Percentiles rank a stretch among this genome's conserved stretches.
These are phyloP conservation scores for Yamadazyma sp. DNA, from an alignment of 805 yeast species.

Conservation along the genomic window DNA sequence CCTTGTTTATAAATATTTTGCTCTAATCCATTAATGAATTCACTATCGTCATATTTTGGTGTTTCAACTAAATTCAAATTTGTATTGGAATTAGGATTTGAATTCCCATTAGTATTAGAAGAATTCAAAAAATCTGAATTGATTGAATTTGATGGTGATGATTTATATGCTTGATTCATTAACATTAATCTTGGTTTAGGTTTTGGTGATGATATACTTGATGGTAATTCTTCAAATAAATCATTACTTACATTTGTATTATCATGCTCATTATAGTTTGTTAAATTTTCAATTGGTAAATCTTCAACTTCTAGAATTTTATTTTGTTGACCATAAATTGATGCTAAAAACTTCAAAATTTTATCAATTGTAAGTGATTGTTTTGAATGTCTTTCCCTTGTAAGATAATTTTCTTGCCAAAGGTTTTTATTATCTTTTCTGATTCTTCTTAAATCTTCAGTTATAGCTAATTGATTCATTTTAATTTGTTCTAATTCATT, in stretches of 20 bases:
- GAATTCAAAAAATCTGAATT: constrained; percentile 1
- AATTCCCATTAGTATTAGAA: constrained; percentile 1
- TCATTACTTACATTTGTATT: neutral
- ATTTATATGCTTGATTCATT: constrained; percentile 34
- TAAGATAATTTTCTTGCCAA: constrained; percentile 85
- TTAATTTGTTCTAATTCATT: constrained; percentile 74
- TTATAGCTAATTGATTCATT: constrained; percentile 72
- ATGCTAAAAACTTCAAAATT: constrained; percentile 81
- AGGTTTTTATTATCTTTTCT: constrained; percentile 83
- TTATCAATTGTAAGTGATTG: constrained; percentile 88
- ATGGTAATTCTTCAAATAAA: constrained; percentile 11
- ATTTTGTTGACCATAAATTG: constrained; percentile 61
- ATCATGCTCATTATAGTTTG: neutral
- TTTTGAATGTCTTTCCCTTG: constrained; percentile 79
- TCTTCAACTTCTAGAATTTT: constrained; percentile 34
- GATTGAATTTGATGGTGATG: constrained; percentile 1
- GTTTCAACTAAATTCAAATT: neutral
- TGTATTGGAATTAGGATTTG: neutral
- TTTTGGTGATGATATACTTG: constrained; percentile 9
- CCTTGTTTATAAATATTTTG: constrained; percentile 48
- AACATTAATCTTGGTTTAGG: constrained; percentile 40
- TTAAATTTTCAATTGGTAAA: neutral
- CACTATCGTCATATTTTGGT: constrained; percentile 8
- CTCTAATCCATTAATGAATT: constrained; percentile 40
- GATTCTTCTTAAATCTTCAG: constrained; percentile 80